A percentile compares a stretch with the other conserved stretches of the same genome.
phyloP scores from a whole-genome alignment of 257 asterid species.

The Coffea eugenioides region DNA sequence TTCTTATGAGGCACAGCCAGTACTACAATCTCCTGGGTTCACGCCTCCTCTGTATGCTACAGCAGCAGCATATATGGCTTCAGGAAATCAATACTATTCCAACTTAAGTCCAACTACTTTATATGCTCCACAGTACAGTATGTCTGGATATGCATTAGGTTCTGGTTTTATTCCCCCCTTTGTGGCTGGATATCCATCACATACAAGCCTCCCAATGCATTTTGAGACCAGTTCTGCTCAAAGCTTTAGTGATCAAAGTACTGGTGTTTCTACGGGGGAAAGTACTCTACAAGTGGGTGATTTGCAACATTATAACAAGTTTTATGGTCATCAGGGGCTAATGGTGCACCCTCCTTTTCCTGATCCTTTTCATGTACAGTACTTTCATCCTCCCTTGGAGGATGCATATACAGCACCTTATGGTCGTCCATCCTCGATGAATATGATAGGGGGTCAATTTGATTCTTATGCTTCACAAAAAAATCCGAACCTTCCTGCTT shows the following conservation, averaged over 20 bases:
- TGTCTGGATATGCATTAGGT: slow-evolving; percentile 60
- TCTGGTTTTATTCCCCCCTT: slow-evolving; percentile 61
- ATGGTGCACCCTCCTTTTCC: slow-evolving; percentile 55
- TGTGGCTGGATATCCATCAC: slow-evolving; percentile 62
- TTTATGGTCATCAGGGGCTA: slow-evolving; percentile 62
- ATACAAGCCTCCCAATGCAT: slow-evolving; percentile 46
- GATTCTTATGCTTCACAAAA: slow-evolving; percentile 49
- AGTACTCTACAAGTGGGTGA: slow-evolving; percentile 42
- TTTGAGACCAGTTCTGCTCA: slow-evolving; percentile 58
- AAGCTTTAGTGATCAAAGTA: slow-evolving; percentile 50
- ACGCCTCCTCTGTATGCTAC: slow-evolving; percentile 66
- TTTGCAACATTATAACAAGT: slow-evolving; percentile 53
- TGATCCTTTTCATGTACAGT: slow-evolving; percentile 69
- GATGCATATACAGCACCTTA: slow-evolving; percentile 58
- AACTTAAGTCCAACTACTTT: slow-evolving; percentile 51
- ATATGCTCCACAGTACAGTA: slow-evolving; percentile 59
- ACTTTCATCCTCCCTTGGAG: slow-evolving; percentile 59
- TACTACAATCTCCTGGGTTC: slow-evolving; percentile 48
- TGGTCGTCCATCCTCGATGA: slow-evolving; percentile 44
- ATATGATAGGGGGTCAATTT: slow-evolving; percentile 37
- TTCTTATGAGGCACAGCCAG: slow-evolving; percentile 54
- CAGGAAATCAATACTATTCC: slow-evolving; percentile 59
- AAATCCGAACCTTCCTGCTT: slow-evolving; percentile 37
- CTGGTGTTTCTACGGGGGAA: slow-evolving; percentile 49
- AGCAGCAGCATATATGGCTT: slow-evolving; percentile 65